Evolutionary conservation across 805 yeast species (phyloP), one percentile per base, ranked within the genome.

Genomic region (Metschnikowia baotianmanensis): DNA sequence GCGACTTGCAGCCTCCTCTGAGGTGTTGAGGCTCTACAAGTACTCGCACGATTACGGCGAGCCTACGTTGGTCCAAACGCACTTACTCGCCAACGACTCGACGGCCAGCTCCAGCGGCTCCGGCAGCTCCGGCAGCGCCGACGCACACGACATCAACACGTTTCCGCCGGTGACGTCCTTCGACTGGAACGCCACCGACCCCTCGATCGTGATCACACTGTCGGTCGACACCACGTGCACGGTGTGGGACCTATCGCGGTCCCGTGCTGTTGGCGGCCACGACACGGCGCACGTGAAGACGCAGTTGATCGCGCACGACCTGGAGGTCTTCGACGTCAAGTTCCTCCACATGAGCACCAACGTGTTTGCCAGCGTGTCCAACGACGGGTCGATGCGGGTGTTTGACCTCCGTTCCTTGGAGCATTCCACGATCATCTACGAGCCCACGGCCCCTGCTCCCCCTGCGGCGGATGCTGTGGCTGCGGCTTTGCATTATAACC

Each of bases 221-320:
- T 82, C 93, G 16, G 86, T 91, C 9, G 99, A 93, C 63, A 93
- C 99, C 1, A 93, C 99, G 0, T 93, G 99, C 64, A 90, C 98
- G 0, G 80, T 89, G 3, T 93, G 99, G 98, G 98, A 93, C 63
- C 61, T 89, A 23, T 57, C 61, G 45, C 59, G 73, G 21, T 52
- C 65, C 5, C 50, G 51, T 23, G 34, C 45, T n/a, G 32, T 41
- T 12, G 44, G 45, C 15, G 30, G 40, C 34, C 27, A 40, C 21
- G 74, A 79, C 30, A 76, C 82, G 17, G 81, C 77, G 3, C 67
- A 72, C 4, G 96, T 95, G 12, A 86, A 84, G 57, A 91, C 98
- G 1, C 97, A 93, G 64, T 71, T 93, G 34, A 93, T 93, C 49
- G 98, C 99, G 0, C 99, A 93, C 62, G 99, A 93, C 59, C 80